Evolutionary conservation across 352 stramenopile species (phyloP).

Genomic region (Pythium dissotocum): DNA sequence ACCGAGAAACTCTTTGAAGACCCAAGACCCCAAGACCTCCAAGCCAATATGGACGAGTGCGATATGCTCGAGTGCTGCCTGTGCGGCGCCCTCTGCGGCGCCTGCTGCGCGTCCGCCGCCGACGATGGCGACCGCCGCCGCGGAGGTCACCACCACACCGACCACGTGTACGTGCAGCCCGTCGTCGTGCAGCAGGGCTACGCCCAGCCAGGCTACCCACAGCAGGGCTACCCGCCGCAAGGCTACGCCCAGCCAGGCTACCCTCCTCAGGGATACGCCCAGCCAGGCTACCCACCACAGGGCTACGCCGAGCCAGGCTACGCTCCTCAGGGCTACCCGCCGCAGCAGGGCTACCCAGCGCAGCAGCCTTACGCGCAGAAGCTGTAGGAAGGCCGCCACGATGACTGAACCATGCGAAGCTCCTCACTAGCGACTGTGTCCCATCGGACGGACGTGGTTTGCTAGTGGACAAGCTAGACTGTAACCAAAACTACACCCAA

Average conservation of each 20-base stretch:
- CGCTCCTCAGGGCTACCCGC: slow-evolving; percentile 31
- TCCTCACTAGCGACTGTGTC: neutral
- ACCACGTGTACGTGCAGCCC: slow-evolving; percentile 75
- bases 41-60: slow-evolving; percentile 59
- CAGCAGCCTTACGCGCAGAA: slow-evolving; percentile 35
- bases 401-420: too few species aligned
- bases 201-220: slow-evolving; percentile 40
- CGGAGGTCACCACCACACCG: slow-evolving; percentile 36
- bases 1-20: neutral
- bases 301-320: slow-evolving; percentile 51
- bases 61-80: slow-evolving; percentile 81
- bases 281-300: slow-evolving; percentile 38
- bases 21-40: neutral
- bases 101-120: slow-evolving; percentile 61
- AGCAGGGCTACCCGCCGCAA: slow-evolving; percentile 41
- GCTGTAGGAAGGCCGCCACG: slow-evolving; percentile 13
- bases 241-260: slow-evolving; percentile 38
- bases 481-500: slow-evolving; percentile 2
- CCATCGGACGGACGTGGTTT: neutral
- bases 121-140: slow-evolving; percentile 39
- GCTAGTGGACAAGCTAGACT: too few species aligned
- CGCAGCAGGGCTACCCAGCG: slow-evolving; percentile 40
- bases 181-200: slow-evolving; percentile 44
- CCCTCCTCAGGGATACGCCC: slow-evolving; percentile 40
- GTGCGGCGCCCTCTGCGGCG: slow-evolving; percentile 71